Evolutionary conservation across 192 early-diverging fungal genomes (phyloP).

Genomic region (Coemansia sp.): DNA sequence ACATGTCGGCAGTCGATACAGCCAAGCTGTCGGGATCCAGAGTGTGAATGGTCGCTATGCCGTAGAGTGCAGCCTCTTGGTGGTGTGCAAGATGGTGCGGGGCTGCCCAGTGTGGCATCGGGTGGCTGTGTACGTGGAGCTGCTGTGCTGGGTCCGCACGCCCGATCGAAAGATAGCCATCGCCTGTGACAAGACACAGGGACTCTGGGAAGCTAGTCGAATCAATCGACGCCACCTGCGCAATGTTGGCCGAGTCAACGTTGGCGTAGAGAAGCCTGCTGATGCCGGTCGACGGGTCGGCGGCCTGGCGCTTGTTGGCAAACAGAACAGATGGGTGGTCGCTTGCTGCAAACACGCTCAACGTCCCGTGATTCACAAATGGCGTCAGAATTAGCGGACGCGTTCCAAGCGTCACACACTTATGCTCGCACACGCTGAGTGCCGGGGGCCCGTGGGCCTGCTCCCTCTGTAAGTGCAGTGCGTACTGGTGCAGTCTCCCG

Average conservation of each 20-base stretch:
- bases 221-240: slow-evolving; percentile 65
- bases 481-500: slow-evolving; percentile 77
- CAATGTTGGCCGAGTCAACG: slow-evolving; percentile 72
- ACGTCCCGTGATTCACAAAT: slow-evolving; percentile 47
- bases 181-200: slow-evolving; percentile 63
- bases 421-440: slow-evolving; percentile 45
- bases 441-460: neutral
- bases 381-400: slow-evolving; percentile 66
- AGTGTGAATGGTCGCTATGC: slow-evolving; percentile 59
- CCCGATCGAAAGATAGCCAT: slow-evolving; percentile 66
- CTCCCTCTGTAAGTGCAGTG: neutral
- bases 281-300: slow-evolving; percentile 15
- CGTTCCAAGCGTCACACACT: slow-evolving; percentile 73
- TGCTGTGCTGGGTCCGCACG: slow-evolving; percentile 79
- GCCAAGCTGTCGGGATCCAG: slow-evolving; percentile 19
- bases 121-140: slow-evolving; percentile 73
- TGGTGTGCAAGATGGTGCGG: slow-evolving; percentile 70
- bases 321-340: slow-evolving; percentile 78
- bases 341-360: slow-evolving; percentile 75
- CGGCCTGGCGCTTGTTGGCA: slow-evolving; percentile 47
- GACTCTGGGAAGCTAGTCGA: slow-evolving; percentile 54
- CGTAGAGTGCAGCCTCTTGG: slow-evolving; percentile 59
- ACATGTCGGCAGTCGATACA: neutral
- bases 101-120: slow-evolving; percentile 62
- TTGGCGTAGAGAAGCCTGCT: slow-evolving; percentile 78